Evolutionary conservation across 2,329 filamentous ascomycete genomes (phyloP).

Genomic region (Fusarium piperis): DNA sequence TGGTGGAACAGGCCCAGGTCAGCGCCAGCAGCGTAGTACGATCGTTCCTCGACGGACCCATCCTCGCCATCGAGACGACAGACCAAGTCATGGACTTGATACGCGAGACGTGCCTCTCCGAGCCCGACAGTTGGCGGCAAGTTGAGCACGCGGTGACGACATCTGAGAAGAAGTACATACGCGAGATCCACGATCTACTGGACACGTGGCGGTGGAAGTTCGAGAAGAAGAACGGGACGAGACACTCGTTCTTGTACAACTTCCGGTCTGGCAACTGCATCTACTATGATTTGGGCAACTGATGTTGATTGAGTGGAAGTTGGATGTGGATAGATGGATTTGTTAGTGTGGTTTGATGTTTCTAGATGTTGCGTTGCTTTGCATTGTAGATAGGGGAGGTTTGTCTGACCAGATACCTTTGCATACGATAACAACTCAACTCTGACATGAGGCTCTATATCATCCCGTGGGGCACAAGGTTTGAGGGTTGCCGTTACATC

Average conservation of each 20-base stretch:
- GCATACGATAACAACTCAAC: constrained; percentile 15
- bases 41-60: constrained; percentile 78
- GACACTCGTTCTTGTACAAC: constrained; percentile 90
- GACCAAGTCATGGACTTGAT: constrained; percentile 85
- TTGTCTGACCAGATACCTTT: neutral
- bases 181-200: constrained; percentile 83
- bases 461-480: neutral
- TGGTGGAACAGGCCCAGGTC: constrained; percentile 80
- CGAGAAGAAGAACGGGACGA: constrained; percentile 62
- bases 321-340: neutral
- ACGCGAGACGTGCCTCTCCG: constrained; percentile 76
- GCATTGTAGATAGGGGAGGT: neutral
- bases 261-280: constrained; percentile 86
- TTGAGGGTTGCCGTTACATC: neutral
- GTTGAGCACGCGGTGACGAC: constrained; percentile 82
- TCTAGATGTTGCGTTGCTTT: neutral
- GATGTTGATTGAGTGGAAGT: neutral
- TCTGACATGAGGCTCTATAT: neutral
- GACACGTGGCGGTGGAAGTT: constrained; percentile 68
- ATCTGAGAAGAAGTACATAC: constrained; percentile 82
- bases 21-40: constrained; percentile 71
- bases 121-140: constrained; percentile 84
- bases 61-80: constrained; percentile 87
- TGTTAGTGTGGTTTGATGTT: neutral
- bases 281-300: constrained; percentile 79